Evolutionary conservation across 1,284 basidiomycete species (phyloP), one percentile per base, ranked within the genome.

Genomic region (Exobasidium rhododendri): DNA sequence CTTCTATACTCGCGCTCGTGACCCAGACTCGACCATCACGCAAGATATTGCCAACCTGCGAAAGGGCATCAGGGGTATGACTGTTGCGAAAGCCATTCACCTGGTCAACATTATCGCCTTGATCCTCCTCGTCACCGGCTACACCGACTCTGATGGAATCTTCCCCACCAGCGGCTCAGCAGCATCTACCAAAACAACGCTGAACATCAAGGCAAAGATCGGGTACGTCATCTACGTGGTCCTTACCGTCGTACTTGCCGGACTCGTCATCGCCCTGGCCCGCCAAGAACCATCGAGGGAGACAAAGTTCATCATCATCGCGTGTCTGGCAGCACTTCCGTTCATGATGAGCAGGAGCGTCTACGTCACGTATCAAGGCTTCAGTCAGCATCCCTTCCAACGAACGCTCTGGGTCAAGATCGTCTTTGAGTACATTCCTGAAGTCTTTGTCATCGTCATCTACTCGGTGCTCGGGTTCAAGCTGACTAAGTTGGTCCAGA

Each of bases 81-180:
- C n/a, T n/a, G n/a, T n/a, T n/a, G n/a, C n/a, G n/a, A n/a, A n/a
- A n/a, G n/a, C n/a, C 13, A 45, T 63, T 3, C 56, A 63, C 24
- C 47, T 63, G 10, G 57, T 52, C 29, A 63, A 52, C 35, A 31
- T 59, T 30, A 58, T 22, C 22, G 61, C 61, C 2, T 47, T 63
- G 2, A 32, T 59, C 40, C 22, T 63, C 17, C 31, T 63, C 28
- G 59, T 63, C 51, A 59, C 47, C 32, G 61, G 56, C 40, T 63
- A 63, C 57, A 29, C 52, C 4, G 56, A 62, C 17, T 50, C 45
- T 30, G 44, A 45, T 44, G n/a, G n/a, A n/a, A 22, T 44, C 45
- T 45, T 40, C n/a, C n/a, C n/a, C n/a, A n/a, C n/a, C n/a, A n/a
- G n/a, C n/a, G n/a, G n/a, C 22, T 44, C 43, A 22, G 14, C 43